Evolutionary conservation across 176 grass and related monocot genomes (phyloP).

Genomic region (barley (Hordeum vulgare)): DNA sequence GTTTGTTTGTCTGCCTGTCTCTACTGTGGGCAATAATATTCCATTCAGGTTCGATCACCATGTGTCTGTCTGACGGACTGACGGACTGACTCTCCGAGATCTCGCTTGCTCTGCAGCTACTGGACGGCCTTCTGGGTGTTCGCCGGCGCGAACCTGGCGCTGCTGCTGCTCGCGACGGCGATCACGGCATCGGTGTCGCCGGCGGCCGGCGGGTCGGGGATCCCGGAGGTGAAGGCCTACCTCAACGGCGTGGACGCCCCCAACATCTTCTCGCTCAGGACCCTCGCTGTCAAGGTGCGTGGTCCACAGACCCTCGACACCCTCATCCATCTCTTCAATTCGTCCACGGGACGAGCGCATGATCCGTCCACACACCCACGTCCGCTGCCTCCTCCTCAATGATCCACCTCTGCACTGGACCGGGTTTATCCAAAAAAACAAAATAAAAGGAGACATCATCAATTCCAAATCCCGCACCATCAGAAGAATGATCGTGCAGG

Average conservation of each 20-base stretch:
- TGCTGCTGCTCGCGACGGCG: constrained; percentile 57
- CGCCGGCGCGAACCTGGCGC: constrained; percentile 53
- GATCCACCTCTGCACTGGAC: neutral
- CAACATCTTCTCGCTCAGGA: constrained; percentile 82
- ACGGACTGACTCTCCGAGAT: neutral
- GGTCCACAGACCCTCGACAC: neutral
- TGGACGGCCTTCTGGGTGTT: constrained; percentile 79
- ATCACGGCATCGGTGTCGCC: constrained; percentile 83
- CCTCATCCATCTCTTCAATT: constrained; percentile 14
- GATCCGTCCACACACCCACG: neutral
- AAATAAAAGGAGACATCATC: neutral
- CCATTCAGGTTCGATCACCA: neutral
- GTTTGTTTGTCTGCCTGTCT: too few relatives aligned
- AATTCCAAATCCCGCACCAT: neutral
- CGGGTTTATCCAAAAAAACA: neutral
- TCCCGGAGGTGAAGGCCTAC: constrained; percentile 95
- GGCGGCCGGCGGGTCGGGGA: constrained; percentile 77
- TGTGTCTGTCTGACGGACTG: too few relatives aligned
- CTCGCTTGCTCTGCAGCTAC: constrained; percentile 38
- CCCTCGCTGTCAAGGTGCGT: constrained; percentile 83
- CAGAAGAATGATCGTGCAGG: neutral
- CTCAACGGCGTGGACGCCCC: constrained; percentile 97
- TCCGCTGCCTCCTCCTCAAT: too few relatives aligned
- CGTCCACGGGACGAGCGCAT: neutral
- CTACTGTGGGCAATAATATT: neutral